These are phyloP conservation scores for Acer yangbiense DNA, from an alignment of 345 rosid genomes.

Conservation along the genomic window DNA sequence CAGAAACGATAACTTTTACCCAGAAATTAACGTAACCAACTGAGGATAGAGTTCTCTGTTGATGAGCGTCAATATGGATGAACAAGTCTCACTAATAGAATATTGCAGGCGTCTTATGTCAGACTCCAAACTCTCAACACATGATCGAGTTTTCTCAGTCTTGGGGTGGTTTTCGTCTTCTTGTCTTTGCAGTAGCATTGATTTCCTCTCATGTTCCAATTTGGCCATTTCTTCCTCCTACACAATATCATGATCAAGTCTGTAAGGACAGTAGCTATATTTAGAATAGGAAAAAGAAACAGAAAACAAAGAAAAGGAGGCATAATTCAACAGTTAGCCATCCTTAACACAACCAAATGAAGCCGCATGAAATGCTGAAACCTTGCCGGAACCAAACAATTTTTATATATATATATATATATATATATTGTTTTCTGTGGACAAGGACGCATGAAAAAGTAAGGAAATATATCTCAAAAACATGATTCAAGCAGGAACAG, in stretches of 20 bases:
- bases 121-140: slow-evolving; percentile 60
- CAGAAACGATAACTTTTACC: slow-evolving; percentile 50
- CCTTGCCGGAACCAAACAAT: not conserved
- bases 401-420: too few relatives aligned
- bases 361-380: slow-evolving; percentile 1
- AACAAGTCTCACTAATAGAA: slow-evolving; percentile 59
- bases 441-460: too few relatives aligned
- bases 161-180: slow-evolving; percentile 60
- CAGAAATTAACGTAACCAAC: slow-evolving; percentile 67
- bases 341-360: not conserved
- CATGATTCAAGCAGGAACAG: not conserved
- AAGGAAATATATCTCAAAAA: not conserved
- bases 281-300: not conserved
- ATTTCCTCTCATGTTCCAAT: slow-evolving; percentile 73
- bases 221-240: slow-evolving; percentile 82
- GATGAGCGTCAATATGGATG: slow-evolving; percentile 53
- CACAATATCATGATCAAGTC: slow-evolving; percentile 10
- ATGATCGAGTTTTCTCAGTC: slow-evolving; percentile 60
- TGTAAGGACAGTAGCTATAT: not conserved
- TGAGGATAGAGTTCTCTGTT: slow-evolving; percentile 88
- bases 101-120: slow-evolving; percentile 52
- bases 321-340: not conserved
- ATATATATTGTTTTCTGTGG: not conserved
- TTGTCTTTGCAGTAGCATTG: slow-evolving; percentile 58
- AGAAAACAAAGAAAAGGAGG: slow-evolving; percentile 3